phyloP scores from a whole-genome alignment of 345 rosid species.

The Jatropha curcas region DNA sequence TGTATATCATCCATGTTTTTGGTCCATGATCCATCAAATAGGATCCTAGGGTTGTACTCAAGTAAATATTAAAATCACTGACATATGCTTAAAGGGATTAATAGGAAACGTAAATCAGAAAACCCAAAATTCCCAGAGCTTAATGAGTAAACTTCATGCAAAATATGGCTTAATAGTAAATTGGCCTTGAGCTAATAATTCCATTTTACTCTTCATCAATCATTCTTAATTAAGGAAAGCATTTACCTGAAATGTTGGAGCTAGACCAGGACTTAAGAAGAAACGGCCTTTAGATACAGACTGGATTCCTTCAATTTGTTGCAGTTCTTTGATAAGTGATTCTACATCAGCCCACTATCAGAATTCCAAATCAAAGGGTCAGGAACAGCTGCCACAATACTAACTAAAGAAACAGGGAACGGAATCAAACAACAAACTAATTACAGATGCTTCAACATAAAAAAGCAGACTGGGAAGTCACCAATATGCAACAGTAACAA shows the following conservation, averaged over 20 bases:
- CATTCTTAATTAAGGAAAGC: neutral
- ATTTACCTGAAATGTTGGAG: conserved; percentile 93
- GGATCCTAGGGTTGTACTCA: neutral
- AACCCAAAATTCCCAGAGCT: neutral
- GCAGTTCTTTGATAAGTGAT: conserved; percentile 75
- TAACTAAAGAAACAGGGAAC: neutral
- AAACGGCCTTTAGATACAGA: conserved; percentile 83
- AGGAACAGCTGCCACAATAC: conserved; percentile 6
- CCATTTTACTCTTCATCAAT: neutral
- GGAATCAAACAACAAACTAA: neutral
- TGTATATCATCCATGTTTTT: neutral
- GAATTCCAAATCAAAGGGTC: conserved; percentile 21
- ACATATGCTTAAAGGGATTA: neutral
- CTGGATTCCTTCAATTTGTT: conserved; percentile 68
- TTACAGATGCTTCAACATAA: neutral
- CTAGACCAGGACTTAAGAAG: conserved; percentile 90
- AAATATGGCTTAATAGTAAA: neutral
- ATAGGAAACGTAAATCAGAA: no score
- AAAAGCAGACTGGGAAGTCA: neutral
- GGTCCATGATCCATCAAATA: neutral
- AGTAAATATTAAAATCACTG: neutral
- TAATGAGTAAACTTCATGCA: neutral
- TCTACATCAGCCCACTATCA: conserved; percentile 93
- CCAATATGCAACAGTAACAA: neutral
- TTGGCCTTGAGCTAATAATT: neutral